Evolutionary conservation across 371 early-diverging fungal genomes (phyloP), one percentile per base, ranked within the genome.

Genomic region (Amoeboradix gromovi): DNA sequence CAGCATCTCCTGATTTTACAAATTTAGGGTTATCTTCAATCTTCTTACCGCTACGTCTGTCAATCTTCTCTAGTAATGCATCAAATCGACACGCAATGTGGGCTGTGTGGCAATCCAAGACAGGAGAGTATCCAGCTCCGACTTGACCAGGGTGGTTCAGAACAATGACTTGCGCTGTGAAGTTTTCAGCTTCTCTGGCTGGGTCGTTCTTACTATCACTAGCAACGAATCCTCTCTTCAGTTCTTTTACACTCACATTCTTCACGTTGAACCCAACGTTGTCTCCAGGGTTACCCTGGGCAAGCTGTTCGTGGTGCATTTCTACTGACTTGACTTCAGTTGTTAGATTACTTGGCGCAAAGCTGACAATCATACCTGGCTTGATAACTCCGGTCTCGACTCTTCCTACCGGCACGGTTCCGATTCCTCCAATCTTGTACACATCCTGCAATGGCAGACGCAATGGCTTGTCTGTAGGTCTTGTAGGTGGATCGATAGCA

Each of bases 201-300:
- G 67, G 67, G 12, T 29, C 17, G 29, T 67, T 29, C 67, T 48
- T 12, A 16, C 16, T 12, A 67, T 67, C 28, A 74, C 90, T 89
- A 84, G 86, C 86, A 81, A 93, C 92, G 83, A 85, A 83, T 79
- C 94, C 95, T 86, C 92, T 90, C 75, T 91, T 90, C 82, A 91
- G 89, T 77, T 91, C 90, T 86, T 88, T 89, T 81, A 89, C 88
- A 73, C 90, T 89, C 67, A 91, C 89, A 87, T 90, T 89, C 89
- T 89, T 91, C 80, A 93, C 87, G 89, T 91, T 91, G 89, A 94
- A 90, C 76, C 91, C 92, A 74, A 92, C 92, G 85, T 90, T 91
- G 87, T 94, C 95, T 76, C 95, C 95, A 78, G 95, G 90, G 68
- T 85, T 77, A 84, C 91, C 95, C 83, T 92, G 85, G 73, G 77